These are phyloP conservation scores for Bisporella sp. DNA, from an alignment of 2,329 filamentous ascomycete species.

Conservation along the genomic window DNA sequence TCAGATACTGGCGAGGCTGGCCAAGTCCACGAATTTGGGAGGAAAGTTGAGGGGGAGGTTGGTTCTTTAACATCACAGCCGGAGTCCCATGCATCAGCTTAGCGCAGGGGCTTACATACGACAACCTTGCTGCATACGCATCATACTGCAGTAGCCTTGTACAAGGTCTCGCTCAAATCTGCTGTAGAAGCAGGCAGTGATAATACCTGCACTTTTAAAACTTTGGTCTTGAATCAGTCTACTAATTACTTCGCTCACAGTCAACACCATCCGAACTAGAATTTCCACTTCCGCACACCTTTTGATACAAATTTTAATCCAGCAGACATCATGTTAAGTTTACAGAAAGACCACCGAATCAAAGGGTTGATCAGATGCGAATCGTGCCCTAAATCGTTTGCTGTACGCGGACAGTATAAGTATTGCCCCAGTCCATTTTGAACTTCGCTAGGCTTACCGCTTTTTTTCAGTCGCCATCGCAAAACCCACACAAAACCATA, in stretches of 20 bases:
- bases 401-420: constrained; percentile 11
- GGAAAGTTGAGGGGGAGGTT: not conserved
- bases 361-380: constrained; percentile 11
- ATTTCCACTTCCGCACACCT: constrained; percentile 2
- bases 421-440: constrained; percentile 6
- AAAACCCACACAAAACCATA: constrained; percentile 14
- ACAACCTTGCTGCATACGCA: too few species aligned
- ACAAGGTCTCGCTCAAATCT: too few species aligned
- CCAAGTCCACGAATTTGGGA: not conserved
- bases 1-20: not conserved
- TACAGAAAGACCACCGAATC: constrained; percentile 23
- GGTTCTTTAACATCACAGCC: too few species aligned
- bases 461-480: constrained; percentile 11
- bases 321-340: constrained; percentile 5
- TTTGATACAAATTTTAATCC: constrained; percentile 3
- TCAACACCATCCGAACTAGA: not conserved
- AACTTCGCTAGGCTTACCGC: not conserved
- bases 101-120: too few species aligned
- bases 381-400: constrained; percentile 10
- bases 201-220: too few species aligned
- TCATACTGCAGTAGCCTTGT: too few species aligned
- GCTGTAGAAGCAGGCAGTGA: too few species aligned
- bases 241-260: too few species aligned
- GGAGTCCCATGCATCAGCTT: too few species aligned
- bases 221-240: too few species aligned